Conservation (phyloP, 768 basidiomycete species). For the Guyanaporus albipodus region DNA sequence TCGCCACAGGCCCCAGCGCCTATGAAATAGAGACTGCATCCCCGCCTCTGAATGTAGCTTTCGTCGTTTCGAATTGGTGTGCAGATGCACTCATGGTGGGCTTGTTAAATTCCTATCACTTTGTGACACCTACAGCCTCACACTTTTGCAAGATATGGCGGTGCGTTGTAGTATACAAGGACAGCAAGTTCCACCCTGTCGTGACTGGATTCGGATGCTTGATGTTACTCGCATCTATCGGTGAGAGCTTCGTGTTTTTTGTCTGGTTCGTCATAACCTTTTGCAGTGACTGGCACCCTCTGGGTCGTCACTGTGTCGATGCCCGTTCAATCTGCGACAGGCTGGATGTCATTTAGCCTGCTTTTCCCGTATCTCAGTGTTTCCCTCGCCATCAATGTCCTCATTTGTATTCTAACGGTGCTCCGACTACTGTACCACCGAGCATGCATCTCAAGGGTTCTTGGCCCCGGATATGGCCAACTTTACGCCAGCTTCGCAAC, state of each 20-base stretch:
- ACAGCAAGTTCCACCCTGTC: constrained; percentile 18
- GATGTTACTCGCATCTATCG: constrained; percentile 24
- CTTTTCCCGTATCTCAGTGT: constrained; percentile 34
- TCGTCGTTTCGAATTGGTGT: constrained; percentile 31
- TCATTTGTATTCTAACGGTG: constrained; percentile 31
- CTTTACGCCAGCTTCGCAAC: constrained; percentile 31
- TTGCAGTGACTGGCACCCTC: constrained; percentile 26
- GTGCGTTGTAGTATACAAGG: constrained; percentile 30
- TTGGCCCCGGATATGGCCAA: constrained; percentile 25
- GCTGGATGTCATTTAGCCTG: constrained; percentile 32
- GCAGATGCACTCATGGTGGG: constrained; percentile 31
- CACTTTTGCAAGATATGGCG: constrained; percentile 27
- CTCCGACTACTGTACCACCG: constrained; percentile 30
- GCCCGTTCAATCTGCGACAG: constrained; percentile 13
- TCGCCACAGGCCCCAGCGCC: constrained; percentile 20
- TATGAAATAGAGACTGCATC: constrained; percentile 24
- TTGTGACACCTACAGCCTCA: neutral
- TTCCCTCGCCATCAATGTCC: constrained; percentile 32
- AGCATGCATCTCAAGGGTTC: constrained; percentile 20
- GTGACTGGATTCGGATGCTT: constrained; percentile 15
- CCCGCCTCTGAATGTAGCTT: constrained; percentile 24
- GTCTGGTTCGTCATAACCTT: neutral
- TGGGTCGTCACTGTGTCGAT: constrained; percentile 27
- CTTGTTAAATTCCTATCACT: neutral
- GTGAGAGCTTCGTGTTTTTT: constrained; percentile 6